A percentile compares a stretch with the other conserved stretches of the same genome.
Evolutionary conservation across 306 rosid species (phyloP).

Genomic region (Trifolium subterraneum): DNA sequence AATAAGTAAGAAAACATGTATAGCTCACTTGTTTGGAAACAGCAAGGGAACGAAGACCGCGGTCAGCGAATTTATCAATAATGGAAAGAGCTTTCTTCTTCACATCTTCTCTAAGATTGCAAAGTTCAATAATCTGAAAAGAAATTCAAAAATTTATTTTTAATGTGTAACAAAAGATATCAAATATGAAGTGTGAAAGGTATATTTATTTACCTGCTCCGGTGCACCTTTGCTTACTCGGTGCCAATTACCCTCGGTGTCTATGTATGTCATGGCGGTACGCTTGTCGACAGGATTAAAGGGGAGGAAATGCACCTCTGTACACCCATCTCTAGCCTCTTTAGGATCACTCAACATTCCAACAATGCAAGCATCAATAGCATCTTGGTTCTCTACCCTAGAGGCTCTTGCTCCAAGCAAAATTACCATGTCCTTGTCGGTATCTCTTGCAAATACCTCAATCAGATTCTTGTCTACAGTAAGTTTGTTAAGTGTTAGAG

Average conservation of each 20-base stretch:
- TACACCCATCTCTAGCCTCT: constrained; percentile 88
- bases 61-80: constrained; percentile 86
- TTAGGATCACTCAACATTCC: constrained; percentile 95
- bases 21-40: constrained; percentile 60
- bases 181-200: background rate
- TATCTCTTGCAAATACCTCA: constrained; percentile 77
- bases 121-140: constrained; percentile 76
- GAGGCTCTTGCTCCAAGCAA: constrained; percentile 88
- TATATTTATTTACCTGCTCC: constrained; percentile 63
- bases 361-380: constrained; percentile 93
- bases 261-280: constrained; percentile 87
- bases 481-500: constrained; percentile 86
- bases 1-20: background rate
- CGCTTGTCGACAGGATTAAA: constrained; percentile 95
- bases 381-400: constrained; percentile 90
- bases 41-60: constrained; percentile 90
- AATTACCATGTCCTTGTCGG: constrained; percentile 62
- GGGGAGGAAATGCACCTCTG: constrained; percentile 85
- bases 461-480: constrained; percentile 77
- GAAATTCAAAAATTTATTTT: constrained; percentile 8
- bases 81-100: constrained; percentile 69
- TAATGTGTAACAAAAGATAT: constrained; percentile 16
- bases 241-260: constrained; percentile 70
- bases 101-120: constrained; percentile 67
- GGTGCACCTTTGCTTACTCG: constrained; percentile 96